Percentiles rank a stretch among this genome's conserved stretches.
phyloP scores from a whole-genome alignment of 768 basidiomycete genomes.

The Cubamyces sp. region DNA sequence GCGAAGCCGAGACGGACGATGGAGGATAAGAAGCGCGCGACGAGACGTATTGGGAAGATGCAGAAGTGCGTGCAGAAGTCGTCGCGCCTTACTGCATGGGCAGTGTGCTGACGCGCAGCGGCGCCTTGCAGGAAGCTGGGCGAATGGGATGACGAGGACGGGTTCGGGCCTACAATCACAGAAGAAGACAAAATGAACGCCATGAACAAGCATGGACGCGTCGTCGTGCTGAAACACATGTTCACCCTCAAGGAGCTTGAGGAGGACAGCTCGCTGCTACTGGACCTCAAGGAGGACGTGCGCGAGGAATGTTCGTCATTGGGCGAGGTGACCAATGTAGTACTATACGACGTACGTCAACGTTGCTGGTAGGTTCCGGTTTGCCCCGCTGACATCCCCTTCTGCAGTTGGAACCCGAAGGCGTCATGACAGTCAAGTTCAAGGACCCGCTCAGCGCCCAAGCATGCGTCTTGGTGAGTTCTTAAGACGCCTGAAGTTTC shows the following conservation, averaged over 20 bases:
- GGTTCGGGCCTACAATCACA: conserved; percentile 75
- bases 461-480: conserved; percentile 82
- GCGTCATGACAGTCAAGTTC: conserved; percentile 97
- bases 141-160: conserved; percentile 95
- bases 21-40: conserved; percentile 77
- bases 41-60: conserved; percentile 81
- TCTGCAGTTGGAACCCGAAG: conserved; percentile 84
- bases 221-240: conserved; percentile 96
- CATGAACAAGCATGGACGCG: conserved; percentile 63
- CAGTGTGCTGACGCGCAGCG: neutral
- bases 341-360: conserved; percentile 86
- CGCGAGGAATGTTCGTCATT: conserved; percentile 88
- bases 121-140: conserved; percentile 69
- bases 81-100: neutral
- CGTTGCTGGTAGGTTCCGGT: neutral
- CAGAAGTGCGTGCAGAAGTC: conserved; percentile 62
- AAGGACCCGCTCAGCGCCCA: conserved; percentile 90
- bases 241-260: conserved; percentile 87
- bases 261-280: conserved; percentile 79
- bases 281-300: conserved; percentile 96
- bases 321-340: conserved; percentile 95
- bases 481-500: neutral
- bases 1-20: conserved; percentile 56
- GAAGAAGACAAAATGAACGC: conserved; percentile 53
- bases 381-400: neutral